Evolutionary conservation across 2,329 filamentous ascomycete genomes (phyloP).

Genomic region (Leptographium wingfieldii): DNA sequence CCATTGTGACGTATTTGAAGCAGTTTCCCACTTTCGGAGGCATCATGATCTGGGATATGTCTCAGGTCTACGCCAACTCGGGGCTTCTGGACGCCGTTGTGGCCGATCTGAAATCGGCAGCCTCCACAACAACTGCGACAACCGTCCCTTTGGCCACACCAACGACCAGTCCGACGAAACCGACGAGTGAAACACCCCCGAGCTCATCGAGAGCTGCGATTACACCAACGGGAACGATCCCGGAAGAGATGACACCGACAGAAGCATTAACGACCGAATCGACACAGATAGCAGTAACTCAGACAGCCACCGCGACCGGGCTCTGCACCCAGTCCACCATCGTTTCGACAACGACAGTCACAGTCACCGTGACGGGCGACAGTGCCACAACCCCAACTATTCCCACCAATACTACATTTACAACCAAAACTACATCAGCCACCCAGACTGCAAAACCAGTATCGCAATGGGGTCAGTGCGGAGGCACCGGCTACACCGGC

Average conservation of each 20-base stretch:
- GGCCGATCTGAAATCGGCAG: slow-evolving; percentile 13
- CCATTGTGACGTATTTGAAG: slow-evolving; percentile 40
- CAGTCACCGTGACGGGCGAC: not conserved
- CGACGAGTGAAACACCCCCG: slow-evolving; percentile 10
- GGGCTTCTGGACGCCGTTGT: slow-evolving; percentile 39
- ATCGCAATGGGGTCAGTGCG: slow-evolving; percentile 24
- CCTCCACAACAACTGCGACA: not conserved
- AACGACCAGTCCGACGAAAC: slow-evolving; percentile 4
- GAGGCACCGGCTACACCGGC: slow-evolving; percentile 21
- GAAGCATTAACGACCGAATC: not conserved
- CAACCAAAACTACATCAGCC: slow-evolving; percentile 10
- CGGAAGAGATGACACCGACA: slow-evolving; percentile 2
- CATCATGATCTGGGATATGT: slow-evolving; percentile 59
- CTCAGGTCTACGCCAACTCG: slow-evolving; percentile 43
- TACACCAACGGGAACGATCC: not conserved
- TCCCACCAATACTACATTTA: slow-evolving; percentile 10
- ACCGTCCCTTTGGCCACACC: slow-evolving; percentile 3
- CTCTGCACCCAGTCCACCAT: not conserved
- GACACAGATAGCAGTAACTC: not conserved
- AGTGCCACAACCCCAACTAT: not conserved
- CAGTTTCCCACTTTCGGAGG: slow-evolving; percentile 50
- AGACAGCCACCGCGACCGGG: slow-evolving; percentile 9
- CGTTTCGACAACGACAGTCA: slow-evolving; percentile 9
- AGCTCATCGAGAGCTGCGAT: not conserved
- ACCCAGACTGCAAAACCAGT: slow-evolving; percentile 6